phyloP scores from a whole-genome alignment of 371 early-diverging fungal species.

The Mortierella sp. region DNA sequence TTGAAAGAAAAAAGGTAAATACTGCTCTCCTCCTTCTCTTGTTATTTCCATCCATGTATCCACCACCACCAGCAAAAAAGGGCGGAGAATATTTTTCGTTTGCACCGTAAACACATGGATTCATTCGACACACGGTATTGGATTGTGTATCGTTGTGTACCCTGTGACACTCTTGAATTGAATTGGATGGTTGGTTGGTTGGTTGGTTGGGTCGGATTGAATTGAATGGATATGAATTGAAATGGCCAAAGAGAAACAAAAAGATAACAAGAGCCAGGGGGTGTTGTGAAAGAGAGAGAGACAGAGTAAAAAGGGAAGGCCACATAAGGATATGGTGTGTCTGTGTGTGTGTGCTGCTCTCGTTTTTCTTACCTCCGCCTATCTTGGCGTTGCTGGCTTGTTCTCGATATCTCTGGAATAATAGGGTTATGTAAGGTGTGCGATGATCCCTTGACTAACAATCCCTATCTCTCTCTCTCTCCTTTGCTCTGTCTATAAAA shows the following conservation, averaged over 20 bases:
- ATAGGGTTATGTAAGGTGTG: neutral
- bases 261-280: neutral
- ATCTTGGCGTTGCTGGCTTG: neutral
- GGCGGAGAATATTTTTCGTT: neutral
- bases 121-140: neutral
- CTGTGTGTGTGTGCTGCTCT: neutral
- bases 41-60: too few species aligned
- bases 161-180: too few species aligned
- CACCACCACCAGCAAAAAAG: too few species aligned
- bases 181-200: neutral
- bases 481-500: neutral
- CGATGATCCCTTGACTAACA: conserved; percentile 4
- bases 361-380: neutral
- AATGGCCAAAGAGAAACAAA: neutral
- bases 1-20: neutral
- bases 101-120: neutral
- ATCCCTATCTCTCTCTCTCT: conserved; percentile 1
- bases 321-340: neutral
- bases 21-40: too few species aligned
- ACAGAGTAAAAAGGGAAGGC: neutral
- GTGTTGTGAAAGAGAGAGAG: neutral
- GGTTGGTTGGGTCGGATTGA: too few species aligned
- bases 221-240: neutral
- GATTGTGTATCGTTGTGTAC: neutral
- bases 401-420: conserved; percentile 1